Evolutionary conservation across 768 basidiomycete genomes (phyloP).

Genomic region (Gymnopilus junonius): DNA sequence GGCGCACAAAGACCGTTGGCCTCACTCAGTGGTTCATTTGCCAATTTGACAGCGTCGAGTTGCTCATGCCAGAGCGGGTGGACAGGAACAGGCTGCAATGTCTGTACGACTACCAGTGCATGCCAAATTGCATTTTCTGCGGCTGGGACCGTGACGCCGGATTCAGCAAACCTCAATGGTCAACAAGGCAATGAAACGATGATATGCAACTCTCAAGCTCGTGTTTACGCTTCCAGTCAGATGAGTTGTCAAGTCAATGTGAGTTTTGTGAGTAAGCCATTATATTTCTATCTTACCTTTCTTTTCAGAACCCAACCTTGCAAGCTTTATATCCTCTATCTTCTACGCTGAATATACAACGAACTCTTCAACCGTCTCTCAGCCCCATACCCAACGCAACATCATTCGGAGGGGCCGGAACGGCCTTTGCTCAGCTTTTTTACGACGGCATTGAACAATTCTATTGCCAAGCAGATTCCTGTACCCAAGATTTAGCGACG

Average conservation of each 20-base stretch:
- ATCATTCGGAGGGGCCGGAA: conserved; percentile 56
- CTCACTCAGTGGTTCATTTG: conserved; percentile 46
- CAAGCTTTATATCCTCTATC: conserved; percentile 73
- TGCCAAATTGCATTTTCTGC: conserved; percentile 69
- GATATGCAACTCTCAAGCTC: conserved; percentile 70
- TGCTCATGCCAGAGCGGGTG: conserved; percentile 80
- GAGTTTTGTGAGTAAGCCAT: conserved; percentile 30
- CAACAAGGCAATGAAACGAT: conserved; percentile 54
- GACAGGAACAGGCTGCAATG: conserved; percentile 80
- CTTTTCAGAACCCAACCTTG: conserved; percentile 77
- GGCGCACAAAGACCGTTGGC: conserved; percentile 61
- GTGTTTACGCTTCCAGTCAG: conserved; percentile 79
- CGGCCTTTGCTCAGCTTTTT: conserved; percentile 71
- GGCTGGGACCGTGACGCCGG: conserved; percentile 37
- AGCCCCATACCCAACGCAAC: conserved; percentile 70
- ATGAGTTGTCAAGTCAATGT: conserved; percentile 87
- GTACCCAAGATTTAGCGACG: conserved; percentile 58
- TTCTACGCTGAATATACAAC: conserved; percentile 78
- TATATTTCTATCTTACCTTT: not conserved
- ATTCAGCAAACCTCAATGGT: conserved; percentile 29
- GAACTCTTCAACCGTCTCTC: conserved; percentile 70
- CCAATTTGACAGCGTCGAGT: conserved; percentile 67
- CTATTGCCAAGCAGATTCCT: conserved; percentile 75
- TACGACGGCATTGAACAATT: conserved; percentile 90
- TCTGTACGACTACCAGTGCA: conserved; percentile 68